phyloP scores from a whole-genome alignment of 345 rosid species.

The Melastoma malabathricum region DNA sequence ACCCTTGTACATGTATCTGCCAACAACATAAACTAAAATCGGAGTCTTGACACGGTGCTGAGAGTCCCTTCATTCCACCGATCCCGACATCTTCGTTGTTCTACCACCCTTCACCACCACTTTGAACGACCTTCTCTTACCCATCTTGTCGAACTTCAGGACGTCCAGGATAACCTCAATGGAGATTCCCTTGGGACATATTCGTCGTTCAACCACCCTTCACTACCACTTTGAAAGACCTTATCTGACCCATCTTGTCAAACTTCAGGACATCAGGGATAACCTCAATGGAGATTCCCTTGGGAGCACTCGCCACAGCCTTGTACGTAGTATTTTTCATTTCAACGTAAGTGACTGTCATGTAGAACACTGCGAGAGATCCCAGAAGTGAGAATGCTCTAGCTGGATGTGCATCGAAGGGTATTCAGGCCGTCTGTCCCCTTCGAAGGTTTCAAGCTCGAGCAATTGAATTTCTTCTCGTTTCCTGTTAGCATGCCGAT shows the following conservation, averaged over 20 bases:
- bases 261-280: constrained; percentile 38
- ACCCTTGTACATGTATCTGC: neutral
- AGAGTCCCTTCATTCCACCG: constrained; percentile 49
- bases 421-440: constrained; percentile 79
- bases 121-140: constrained; percentile 31
- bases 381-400: constrained; percentile 2
- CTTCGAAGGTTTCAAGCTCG: constrained; percentile 22
- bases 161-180: constrained; percentile 39
- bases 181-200: constrained; percentile 29
- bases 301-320: constrained; percentile 34
- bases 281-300: constrained; percentile 34
- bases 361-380: constrained; percentile 40
- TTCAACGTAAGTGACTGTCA: constrained; percentile 55
- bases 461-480: constrained; percentile 35
- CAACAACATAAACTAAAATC: constrained; percentile 24
- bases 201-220: constrained; percentile 22
- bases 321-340: constrained; percentile 27
- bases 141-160: constrained; percentile 20
- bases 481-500: constrained; percentile 38
- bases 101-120: constrained; percentile 38
- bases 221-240: constrained; percentile 38
- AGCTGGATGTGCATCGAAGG: constrained; percentile 69
- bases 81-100: constrained; percentile 26
- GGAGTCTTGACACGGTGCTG: constrained; percentile 44
- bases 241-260: constrained; percentile 13